Evolutionary conservation across 2,329 filamentous ascomycete genomes (phyloP).

Genomic region (Alternaria novae-zelandiae): DNA sequence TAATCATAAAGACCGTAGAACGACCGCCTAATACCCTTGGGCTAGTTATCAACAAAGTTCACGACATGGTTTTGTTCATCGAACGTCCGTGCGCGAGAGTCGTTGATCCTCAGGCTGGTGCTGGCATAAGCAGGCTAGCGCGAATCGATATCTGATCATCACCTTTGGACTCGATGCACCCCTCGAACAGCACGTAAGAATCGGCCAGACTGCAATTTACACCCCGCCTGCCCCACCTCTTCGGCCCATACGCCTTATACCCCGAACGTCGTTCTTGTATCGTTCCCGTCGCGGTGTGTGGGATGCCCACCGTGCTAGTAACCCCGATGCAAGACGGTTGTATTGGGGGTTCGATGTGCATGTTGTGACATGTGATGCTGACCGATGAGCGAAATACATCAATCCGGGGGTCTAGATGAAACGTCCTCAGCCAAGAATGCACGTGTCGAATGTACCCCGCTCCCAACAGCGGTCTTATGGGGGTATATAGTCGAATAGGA

Average conservation of each 20-base stretch:
- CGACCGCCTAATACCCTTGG: background rate
- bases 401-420: background rate
- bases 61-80: background rate
- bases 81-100: background rate
- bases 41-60: slow-evolving; percentile 4
- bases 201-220: background rate
- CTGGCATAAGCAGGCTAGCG: background rate
- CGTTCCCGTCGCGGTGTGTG: background rate
- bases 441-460: background rate
- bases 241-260: background rate
- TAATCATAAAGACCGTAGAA: background rate
- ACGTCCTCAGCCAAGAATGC: background rate
- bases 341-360: background rate
- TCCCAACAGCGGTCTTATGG: background rate
- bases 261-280: background rate
- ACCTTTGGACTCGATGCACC: background rate
- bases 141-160: background rate
- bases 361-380: background rate
- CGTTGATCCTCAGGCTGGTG: background rate
- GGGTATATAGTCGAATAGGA: background rate
- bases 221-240: background rate
- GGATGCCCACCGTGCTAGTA: background rate
- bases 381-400: background rate
- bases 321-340: background rate
- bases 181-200: background rate